Percentiles rank a stretch among this genome's conserved stretches.
Evolutionary conservation across 768 basidiomycete genomes (phyloP).

Genomic region (Hortiboletus campestris): DNA sequence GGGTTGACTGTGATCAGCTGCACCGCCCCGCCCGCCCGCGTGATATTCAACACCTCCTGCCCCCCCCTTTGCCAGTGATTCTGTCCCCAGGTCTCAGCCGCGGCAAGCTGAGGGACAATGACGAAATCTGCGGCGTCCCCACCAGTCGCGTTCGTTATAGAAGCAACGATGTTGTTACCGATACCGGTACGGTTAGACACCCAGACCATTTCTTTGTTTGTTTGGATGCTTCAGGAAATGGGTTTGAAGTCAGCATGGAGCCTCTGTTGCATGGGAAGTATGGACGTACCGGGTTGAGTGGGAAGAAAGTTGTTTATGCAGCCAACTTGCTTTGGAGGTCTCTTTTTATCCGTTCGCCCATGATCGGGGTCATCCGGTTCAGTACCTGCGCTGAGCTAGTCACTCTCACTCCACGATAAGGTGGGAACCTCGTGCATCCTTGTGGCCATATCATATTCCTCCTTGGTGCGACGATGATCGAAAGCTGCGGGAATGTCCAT

Average conservation of each 20-base stretch:
- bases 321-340: not conserved
- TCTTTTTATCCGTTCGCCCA: not conserved
- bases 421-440: not conserved
- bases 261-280: not conserved
- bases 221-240: not conserved
- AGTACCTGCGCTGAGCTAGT: not conserved
- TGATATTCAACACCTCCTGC: not conserved
- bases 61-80: no score
- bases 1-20: conserved; percentile 11
- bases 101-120: not conserved
- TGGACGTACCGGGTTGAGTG: not conserved
- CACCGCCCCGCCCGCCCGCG: conserved; percentile 5
- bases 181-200: conserved; percentile 15
- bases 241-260: not conserved
- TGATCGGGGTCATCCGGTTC: not conserved
- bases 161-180: not conserved
- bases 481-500: no score
- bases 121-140: not conserved
- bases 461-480: no score
- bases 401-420: not conserved
- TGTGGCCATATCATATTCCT: no score
- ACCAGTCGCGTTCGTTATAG: conserved; percentile 8
- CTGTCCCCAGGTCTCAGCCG: no score
- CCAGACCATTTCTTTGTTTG: conserved; percentile 23
- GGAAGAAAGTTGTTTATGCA: not conserved